Evolutionary conservation across 2,329 filamentous ascomycete genomes (phyloP).

Genomic region (Scedosporium apiospermum): DNA sequence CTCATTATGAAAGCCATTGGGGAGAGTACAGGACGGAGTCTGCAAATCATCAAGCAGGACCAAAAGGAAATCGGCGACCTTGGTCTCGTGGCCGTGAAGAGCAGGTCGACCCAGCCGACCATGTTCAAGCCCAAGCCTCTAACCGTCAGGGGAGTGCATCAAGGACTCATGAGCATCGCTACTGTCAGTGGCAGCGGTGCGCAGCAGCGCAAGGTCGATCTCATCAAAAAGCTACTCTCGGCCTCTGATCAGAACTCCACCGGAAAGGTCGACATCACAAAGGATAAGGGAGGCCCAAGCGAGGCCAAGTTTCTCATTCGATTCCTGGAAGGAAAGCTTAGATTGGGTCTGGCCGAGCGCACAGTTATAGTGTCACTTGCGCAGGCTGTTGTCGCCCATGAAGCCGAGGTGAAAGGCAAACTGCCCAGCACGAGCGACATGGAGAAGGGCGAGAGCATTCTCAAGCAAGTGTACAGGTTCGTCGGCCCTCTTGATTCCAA

Average conservation of each 20-base stretch:
- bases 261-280: conserved; percentile 78
- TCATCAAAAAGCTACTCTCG: conserved; percentile 94
- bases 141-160: conserved; percentile 77
- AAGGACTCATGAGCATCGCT: conserved; percentile 80
- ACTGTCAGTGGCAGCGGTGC: conserved; percentile 79
- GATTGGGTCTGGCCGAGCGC: conserved; percentile 83
- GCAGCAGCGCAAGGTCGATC: conserved; percentile 82
- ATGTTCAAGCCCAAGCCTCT: conserved; percentile 97
- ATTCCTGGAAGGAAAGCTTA: conserved; percentile 88
- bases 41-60: conserved; percentile 86
- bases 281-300: conserved; percentile 87
- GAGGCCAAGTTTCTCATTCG: conserved; percentile 92
- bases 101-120: conserved; percentile 85
- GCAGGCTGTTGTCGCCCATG: conserved; percentile 79
- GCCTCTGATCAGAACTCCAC: conserved; percentile 67
- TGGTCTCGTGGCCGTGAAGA: conserved; percentile 90
- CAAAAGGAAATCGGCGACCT: conserved; percentile 96
- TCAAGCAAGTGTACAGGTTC: conserved; percentile 85
- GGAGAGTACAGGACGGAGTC: conserved; percentile 80
- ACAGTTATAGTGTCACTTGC: conserved; percentile 84
- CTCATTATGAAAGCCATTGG: conserved; percentile 98
- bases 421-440: conserved; percentile 66
- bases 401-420: conserved; percentile 61
- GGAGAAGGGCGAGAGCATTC: conserved; percentile 70
- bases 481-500: too few relatives aligned